Conservation (phyloP, 306 rosid species). For the Gleditsia sinensis region DNA sequence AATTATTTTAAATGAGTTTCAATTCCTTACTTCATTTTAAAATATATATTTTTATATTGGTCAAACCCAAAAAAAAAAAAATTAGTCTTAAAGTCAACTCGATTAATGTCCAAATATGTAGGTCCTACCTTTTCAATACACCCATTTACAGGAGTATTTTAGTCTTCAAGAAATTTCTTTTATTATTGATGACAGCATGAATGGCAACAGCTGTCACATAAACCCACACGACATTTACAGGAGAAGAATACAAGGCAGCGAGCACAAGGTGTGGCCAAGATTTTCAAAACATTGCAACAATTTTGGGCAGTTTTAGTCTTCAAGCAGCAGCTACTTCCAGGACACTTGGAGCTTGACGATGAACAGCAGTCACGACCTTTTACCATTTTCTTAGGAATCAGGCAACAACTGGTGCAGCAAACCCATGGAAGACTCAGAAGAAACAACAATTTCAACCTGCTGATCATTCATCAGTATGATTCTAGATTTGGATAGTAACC, state of each 20-base stretch:
- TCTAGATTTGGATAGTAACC: background rate
- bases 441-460: background rate
- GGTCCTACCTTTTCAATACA: no score
- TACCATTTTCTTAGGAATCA: conserved; percentile 20
- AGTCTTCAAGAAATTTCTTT: background rate
- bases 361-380: conserved; percentile 21
- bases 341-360: conserved; percentile 30
- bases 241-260: background rate
- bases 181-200: conserved; percentile 2
- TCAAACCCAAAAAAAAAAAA: no score
- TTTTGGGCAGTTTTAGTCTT: conserved; percentile 23
- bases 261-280: background rate
- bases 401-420: conserved; percentile 29
- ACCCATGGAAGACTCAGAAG: conserved; percentile 32
- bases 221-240: conserved; percentile 3
- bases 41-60: no score
- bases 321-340: conserved; percentile 12
- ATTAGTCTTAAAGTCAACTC: no score
- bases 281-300: conserved; percentile 25
- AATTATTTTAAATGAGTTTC: no score
- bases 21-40: no score
- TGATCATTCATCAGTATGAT: background rate
- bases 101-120: no score
- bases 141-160: background rate
- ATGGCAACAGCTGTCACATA: background rate